Percentiles rank a stretch among this genome's conserved stretches.
Evolutionary conservation across 768 basidiomycete genomes (phyloP).

Genomic region (Mycena maculata): DNA sequence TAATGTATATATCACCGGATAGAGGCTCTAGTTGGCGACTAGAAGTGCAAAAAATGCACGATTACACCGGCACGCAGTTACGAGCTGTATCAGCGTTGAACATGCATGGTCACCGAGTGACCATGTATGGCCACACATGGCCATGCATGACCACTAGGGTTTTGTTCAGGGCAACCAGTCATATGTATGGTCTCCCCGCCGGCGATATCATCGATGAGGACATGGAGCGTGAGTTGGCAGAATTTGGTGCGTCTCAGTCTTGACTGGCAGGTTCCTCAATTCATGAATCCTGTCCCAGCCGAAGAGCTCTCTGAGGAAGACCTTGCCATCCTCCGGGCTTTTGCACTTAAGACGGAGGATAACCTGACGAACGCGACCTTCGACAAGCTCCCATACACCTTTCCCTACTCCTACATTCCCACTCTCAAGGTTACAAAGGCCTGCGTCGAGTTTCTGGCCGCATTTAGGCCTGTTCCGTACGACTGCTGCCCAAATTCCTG

Average conservation of each 20-base stretch:
- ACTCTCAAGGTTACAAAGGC: constrained; percentile 34
- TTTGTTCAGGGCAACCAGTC: too few species aligned
- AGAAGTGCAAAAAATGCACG: too few species aligned
- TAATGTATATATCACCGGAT: too few species aligned
- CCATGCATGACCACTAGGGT: too few species aligned
- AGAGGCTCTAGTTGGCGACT: too few species aligned
- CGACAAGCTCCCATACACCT: constrained; percentile 24
- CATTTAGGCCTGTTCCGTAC: constrained; percentile 38
- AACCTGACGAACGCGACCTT: constrained; percentile 9
- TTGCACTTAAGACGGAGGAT: constrained; percentile 44
- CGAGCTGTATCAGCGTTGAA: too few species aligned
- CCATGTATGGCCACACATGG: too few species aligned
- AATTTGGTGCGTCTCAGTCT: constrained; percentile 27
- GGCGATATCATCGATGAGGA: constrained; percentile 33
- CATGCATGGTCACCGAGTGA: too few species aligned
- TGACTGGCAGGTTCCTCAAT: background rate
- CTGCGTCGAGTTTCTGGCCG: constrained; percentile 36
- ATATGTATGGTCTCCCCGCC: constrained; percentile 24
- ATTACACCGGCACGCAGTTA: too few species aligned
- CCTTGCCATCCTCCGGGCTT: constrained; percentile 40
- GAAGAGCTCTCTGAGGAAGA: constrained; percentile 41
- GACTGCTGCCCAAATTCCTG: constrained; percentile 50
- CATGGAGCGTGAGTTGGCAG: constrained; percentile 32
- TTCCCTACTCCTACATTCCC: constrained; percentile 35
- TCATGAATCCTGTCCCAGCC: constrained; percentile 15